Evolutionary conservation across 2,329 filamentous ascomycete genomes (phyloP).

Genomic region (Colletotrichum somersetense): DNA sequence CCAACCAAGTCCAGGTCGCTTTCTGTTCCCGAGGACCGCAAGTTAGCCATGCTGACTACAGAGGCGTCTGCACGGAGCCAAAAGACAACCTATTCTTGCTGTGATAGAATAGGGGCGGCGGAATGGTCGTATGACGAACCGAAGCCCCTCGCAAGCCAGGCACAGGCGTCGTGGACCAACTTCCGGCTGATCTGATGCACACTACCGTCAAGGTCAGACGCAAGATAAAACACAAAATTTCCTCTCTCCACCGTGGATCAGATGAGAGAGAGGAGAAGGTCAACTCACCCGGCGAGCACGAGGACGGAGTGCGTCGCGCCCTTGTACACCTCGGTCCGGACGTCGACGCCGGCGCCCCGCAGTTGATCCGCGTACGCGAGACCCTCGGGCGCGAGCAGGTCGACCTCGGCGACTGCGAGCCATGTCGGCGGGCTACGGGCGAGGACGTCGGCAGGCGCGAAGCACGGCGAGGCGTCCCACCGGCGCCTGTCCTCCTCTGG

Average conservation of each 20-base stretch:
- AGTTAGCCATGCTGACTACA: neutral
- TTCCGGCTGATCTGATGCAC: conserved; percentile 25
- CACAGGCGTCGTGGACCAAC: conserved; percentile 27
- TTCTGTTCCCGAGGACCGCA: neutral
- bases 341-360: conserved; percentile 19
- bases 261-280: neutral
- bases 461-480: conserved; percentile 52
- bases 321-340: conserved; percentile 19
- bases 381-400: conserved; percentile 51
- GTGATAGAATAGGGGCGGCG: neutral
- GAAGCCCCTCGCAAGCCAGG: conserved; percentile 14
- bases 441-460: conserved; percentile 46
- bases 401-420: conserved; percentile 50
- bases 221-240: neutral
- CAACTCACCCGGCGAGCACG: conserved; percentile 26
- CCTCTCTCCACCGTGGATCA: neutral
- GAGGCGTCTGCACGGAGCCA: neutral
- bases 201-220: neutral
- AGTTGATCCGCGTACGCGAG: conserved; percentile 48
- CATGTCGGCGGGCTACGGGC: conserved; percentile 48
- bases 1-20: no score
- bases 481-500: conserved; percentile 43
- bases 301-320: conserved; percentile 32
- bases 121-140: conserved; percentile 14
- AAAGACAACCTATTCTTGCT: neutral